Percentiles rank a stretch among this genome's conserved stretches.
Evolutionary conservation across 225 moss, liverwort and hornwort genomes (phyloP).

Genomic region (Climacium dendroides): DNA sequence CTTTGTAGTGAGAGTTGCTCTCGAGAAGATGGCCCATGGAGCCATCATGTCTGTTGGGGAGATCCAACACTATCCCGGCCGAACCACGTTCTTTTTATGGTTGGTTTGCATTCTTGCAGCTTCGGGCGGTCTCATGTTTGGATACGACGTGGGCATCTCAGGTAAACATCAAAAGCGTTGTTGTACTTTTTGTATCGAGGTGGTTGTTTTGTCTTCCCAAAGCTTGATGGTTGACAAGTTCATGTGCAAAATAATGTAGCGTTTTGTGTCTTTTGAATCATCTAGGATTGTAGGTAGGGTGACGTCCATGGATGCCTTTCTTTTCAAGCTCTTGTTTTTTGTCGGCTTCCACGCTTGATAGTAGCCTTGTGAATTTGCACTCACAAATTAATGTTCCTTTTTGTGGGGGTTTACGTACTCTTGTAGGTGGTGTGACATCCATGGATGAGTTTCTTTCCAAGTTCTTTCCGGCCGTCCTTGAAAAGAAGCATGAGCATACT

Average conservation of each 20-base stretch:
- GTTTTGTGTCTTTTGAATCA: not conserved
- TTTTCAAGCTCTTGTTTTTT: not conserved
- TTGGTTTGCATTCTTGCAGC: not conserved
- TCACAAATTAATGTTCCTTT: not conserved
- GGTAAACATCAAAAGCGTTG: not conserved
- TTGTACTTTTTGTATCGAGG: not conserved
- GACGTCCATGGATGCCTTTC: too few relatives aligned
- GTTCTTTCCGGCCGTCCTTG: slow-evolving; percentile 16
- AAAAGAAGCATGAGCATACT: not conserved
- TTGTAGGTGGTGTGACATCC: not conserved
- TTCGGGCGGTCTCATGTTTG: not conserved
- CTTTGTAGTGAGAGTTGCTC: too few relatives aligned
- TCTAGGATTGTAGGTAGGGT: not conserved
- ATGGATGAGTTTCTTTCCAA: slow-evolving; percentile 22
- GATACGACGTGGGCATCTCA: slow-evolving; percentile 10
- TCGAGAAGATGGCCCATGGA: too few relatives aligned
- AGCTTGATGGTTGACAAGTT: not conserved
- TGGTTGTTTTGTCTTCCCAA: not conserved
- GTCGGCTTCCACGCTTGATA: not conserved
- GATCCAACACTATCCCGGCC: not conserved
- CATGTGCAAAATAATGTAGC: not conserved
- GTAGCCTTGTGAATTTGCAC: not conserved
- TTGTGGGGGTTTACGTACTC: not conserved
- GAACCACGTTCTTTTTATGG: not conserved
- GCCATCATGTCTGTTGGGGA: too few relatives aligned